Base-by-base conservation (phyloP, 768 basidiomycete species). In the Rubroboletus pulcherrimus region DNA sequence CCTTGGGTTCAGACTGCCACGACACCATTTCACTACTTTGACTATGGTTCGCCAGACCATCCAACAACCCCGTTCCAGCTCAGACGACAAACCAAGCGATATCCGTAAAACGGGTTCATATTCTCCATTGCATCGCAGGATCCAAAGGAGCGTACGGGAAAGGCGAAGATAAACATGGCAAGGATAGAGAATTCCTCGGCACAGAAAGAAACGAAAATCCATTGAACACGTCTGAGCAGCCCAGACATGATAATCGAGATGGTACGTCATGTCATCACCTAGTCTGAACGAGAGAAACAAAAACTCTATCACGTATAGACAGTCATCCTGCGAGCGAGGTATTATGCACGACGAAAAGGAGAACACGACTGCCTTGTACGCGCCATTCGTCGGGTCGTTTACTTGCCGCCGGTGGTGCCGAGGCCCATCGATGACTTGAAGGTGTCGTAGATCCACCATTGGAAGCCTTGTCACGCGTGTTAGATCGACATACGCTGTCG, bases 371-470 rank as follows among this genome's bases (percentile, higher is more conserved):
- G 19, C 21, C 19, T 11, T 12, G 24, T 6, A 26, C n/a, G 29
- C 15, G 26, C 17, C 17, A 14, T 19, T 7, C 10, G 4, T 8
- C 1, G 7, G 14, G 7, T n/a, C 41, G 12, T 74, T 74, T 87
- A 92, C 76, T 92, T 92, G 73, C 90, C 90, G 77, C 90, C 90
- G 37, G 90, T 91, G 51, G 90, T 92, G 57, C 90, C 90, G 72
- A 92, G 78, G 66, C 90, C 90, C 86, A 92, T 87, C 50, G 85
- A 70, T 26, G 81, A 55, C 80, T 93, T 93, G 83, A 92, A 93
- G 49, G 82, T 77, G 70, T 93, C 92, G 71, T 93, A 93, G 74
- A 93, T 91, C 89, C 91, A 92, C 90, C 89, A 91, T 79, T 91
- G 88, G 87, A 90, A 90, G 67, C 89, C 91, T 77, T 74, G 37